Evolutionary conservation across 2,329 filamentous ascomycete species (phyloP), one percentile per base, ranked within the genome.

Genomic region (Knufia petricola): DNA sequence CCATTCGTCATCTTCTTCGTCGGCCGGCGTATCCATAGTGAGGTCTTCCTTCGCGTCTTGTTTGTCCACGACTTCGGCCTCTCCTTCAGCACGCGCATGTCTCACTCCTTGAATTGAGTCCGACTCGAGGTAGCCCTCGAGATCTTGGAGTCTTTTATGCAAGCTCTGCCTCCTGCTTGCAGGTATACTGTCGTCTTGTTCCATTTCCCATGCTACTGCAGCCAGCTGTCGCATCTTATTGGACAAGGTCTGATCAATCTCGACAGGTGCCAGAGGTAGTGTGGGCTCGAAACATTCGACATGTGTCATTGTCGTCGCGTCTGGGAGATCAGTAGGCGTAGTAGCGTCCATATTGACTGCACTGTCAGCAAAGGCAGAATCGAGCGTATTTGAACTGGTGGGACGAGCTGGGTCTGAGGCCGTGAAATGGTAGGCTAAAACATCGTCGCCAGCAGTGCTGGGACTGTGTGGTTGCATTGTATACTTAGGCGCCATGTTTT

Each of bases 1-100:
- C 44, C 66, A 55, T 13, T 56, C 52, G 42, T 64, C 62, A 15
- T 52, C 52, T 32, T 63, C 61, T 3, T 57, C 54, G 7, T 59
- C 56, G n/a, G 46, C 41, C 4, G 46, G 48, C 6, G 58, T 53
- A 13, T 38, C 51, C 13, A 48, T 36, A 37, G 53, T 52, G 30
- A 54, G 51, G 24, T 48, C 28, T 15, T 46, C 45, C 34, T 53
- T 44, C 10, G 49, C 50, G 31, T 44, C 44, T 15, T 47, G 45
- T 20, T 52, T 46, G 40, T 46, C 51, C 48, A 51, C 42, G 34
- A 42, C 49, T 32, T 50, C 45, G 13, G 24, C 23, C 12, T 17
- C 7, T 13, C 23, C 20, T 20, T 36, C 31, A 20, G 26, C 32
- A 30, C 19, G 13, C 13, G 32, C 32, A 39, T 26, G 8, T 17